phyloP scores from a whole-genome alignment of 257 asterid species.

The Prunella vulgaris region DNA sequence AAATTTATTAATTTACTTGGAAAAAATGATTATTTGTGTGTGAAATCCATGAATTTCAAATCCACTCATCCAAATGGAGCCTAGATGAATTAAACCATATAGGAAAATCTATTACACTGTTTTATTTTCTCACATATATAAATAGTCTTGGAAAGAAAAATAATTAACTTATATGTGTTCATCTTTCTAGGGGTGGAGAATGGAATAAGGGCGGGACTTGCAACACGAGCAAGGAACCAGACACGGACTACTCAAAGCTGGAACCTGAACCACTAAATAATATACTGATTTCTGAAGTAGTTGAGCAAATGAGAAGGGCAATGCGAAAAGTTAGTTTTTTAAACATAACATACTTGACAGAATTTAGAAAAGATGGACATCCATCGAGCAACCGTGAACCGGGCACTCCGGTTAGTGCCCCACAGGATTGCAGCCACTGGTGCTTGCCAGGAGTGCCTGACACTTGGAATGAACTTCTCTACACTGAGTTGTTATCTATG shows the following conservation, averaged over 20 bases:
- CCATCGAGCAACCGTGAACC: constrained; percentile 72
- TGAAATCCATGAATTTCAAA: no score
- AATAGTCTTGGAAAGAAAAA: neutral
- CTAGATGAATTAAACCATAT: no score
- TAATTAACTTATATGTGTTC: neutral
- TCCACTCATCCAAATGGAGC: no score
- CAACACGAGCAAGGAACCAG: constrained; percentile 38
- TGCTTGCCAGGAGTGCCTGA: constrained; percentile 92
- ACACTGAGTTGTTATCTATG: constrained; percentile 42
- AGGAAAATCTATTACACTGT: no score
- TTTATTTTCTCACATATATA: no score
- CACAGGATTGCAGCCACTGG: constrained; percentile 92
- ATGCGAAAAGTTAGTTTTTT: constrained; percentile 27
- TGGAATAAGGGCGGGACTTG: constrained; percentile 41
- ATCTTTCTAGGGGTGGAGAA: constrained; percentile 28
- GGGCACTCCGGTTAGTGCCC: constrained; percentile 49
- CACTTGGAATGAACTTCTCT: constrained; percentile 69
- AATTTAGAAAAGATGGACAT: constrained; percentile 67
- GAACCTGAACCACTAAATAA: constrained; percentile 44
- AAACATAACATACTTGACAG: constrained; percentile 64
- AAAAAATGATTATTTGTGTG: no score
- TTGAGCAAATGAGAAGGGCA: constrained; percentile 31
- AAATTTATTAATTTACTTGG: no score
- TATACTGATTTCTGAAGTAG: constrained; percentile 32
- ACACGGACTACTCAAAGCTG: constrained; percentile 37